Evolutionary conservation across 2,329 filamentous ascomycete species (phyloP).

Genomic region (Teratosphaeria destructans): DNA sequence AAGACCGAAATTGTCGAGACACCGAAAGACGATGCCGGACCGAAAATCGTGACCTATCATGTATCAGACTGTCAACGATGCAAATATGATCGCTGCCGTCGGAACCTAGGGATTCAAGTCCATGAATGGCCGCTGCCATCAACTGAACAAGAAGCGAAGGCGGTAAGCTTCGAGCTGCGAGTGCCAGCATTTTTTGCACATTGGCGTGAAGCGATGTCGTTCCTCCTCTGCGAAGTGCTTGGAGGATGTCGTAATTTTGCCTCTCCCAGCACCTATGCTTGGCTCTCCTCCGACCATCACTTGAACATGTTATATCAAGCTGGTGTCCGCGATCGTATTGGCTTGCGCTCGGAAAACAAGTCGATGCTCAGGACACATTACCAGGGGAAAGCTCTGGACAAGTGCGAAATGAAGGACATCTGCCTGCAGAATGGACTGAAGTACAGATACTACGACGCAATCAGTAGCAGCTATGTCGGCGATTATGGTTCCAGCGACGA

Average conservation of each 20-base stretch:
- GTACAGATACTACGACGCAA: constrained; percentile 39
- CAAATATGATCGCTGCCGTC: constrained; percentile 24
- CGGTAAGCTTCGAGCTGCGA: constrained; percentile 43
- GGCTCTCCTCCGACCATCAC: constrained; percentile 11
- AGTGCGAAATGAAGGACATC: constrained; percentile 30
- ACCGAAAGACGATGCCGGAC: constrained; percentile 14
- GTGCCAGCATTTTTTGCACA: constrained; percentile 35
- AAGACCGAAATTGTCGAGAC: constrained; percentile 10
- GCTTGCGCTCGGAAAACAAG: constrained; percentile 38
- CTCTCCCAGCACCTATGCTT: neutral
- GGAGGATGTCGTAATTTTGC: neutral
- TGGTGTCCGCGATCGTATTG: constrained; percentile 17
- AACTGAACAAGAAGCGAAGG: constrained; percentile 26
- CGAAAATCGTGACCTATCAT: no score
- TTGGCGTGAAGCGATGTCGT: constrained; percentile 37
- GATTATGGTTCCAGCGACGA: constrained; percentile 4
- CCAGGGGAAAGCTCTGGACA: constrained; percentile 25
- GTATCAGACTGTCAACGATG: constrained; percentile 35
- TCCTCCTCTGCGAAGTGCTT: constrained; percentile 11
- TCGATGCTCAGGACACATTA: constrained; percentile 42
- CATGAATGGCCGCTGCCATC: constrained; percentile 43
- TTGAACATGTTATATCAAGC: constrained; percentile 1
- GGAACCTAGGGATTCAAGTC: constrained; percentile 34
- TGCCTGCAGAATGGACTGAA: constrained; percentile 38
- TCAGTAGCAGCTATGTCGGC: constrained; percentile 1